Conservation (phyloP, 2,329 filamentous ascomycete genomes). For the Elsinoe perseae region DNA sequence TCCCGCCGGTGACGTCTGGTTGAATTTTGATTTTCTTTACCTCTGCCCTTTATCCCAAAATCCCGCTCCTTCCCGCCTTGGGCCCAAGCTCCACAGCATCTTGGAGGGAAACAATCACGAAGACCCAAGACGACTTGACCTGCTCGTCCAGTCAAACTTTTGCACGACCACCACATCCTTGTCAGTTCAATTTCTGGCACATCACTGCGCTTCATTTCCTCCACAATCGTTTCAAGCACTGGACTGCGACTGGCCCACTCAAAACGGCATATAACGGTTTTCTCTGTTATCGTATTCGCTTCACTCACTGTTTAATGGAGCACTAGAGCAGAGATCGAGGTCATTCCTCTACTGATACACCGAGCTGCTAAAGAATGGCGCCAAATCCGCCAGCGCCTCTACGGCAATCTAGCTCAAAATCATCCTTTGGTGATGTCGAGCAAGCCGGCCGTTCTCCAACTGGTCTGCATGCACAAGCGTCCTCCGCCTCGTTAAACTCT, state of each 20-base stretch:
- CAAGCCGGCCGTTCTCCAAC: slow-evolving; percentile 30
- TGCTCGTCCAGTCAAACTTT: not conserved
- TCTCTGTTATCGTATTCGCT: slow-evolving; percentile 3
- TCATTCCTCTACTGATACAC: not conserved
- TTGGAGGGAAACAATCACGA: not conserved
- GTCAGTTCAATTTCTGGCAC: not conserved
- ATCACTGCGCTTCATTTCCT: not conserved
- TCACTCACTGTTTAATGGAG: slow-evolving; percentile 4
- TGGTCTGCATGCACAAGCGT: slow-evolving; percentile 28
- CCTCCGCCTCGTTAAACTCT: slow-evolving; percentile 26
- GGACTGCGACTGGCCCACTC: not conserved
- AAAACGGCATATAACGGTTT: slow-evolving; percentile 8
- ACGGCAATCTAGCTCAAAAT: slow-evolving; percentile 4
- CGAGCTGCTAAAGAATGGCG: not conserved
- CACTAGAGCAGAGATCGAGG: not conserved
- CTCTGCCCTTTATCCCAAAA: not conserved
- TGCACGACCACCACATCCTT: not conserved
- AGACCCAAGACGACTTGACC: not conserved
- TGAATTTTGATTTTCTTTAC: slow-evolving; percentile 2
- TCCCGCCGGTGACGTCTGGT: slow-evolving; percentile 2
- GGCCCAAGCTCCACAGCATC: slow-evolving; percentile 6
- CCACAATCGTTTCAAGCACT: slow-evolving; percentile 7
- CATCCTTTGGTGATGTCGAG: slow-evolving; percentile 17
- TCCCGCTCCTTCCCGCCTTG: slow-evolving; percentile 8
- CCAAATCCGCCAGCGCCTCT: slow-evolving; percentile 11